Base-by-base conservation (phyloP, 164 flowering plant species). In the Sextonia rubra region DNA sequence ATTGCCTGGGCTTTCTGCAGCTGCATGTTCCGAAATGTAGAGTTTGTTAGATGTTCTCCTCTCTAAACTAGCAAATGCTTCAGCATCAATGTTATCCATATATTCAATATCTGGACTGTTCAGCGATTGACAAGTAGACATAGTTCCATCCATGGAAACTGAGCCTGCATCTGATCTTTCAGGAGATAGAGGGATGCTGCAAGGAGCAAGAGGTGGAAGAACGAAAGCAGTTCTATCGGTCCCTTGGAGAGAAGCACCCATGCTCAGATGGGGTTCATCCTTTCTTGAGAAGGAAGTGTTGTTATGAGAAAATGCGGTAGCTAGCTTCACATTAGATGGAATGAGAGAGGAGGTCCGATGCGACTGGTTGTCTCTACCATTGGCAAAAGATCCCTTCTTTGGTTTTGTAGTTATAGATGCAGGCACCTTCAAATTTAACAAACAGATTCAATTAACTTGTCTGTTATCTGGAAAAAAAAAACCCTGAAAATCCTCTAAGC, bases 81-180 rank as follows among this genome's bases (percentile, higher is more conserved):
- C 80, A 63, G 81, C 77, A 68, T 88, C 91, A 66, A 61, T 78
- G 37, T 78, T 90, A 80, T 92, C 99, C 29, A 92, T 52, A 68
- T 93, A 95, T 73, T 95, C 99, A 74, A 93, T 79, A 23, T 93
- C 90, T 3, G 98, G 93, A 70, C 98, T 95, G 77, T 87, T 93
- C 80, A 91, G 80, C 48, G 98, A 93, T 74, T 91, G 94, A 80
- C 90, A 88, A 58, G 92, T 86, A 25, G 98, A 93, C 93, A 90
- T 89, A 2, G 93, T 78, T 66, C 91, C 98, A 77, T 94, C 98
- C 91, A 91, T 66, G n/a, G 99, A 91, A 66, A 86, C 85, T 49
- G 91, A 90, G 25, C 65, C 69, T 23, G 60, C 86, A 83, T 86
- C 89, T 60, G 96, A 90, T 69, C 77, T 76, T 77, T 75, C 73